Evolutionary conservation across 129 eudicot genomes (phyloP).

Genomic region (Daucus carota): DH1_v3.0 NC_030386.2:20165501-20166000

Average conservation of each 20-base stretch:
- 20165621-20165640: not conserved
- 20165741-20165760: constrained; percentile 73
- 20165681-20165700: not conserved
- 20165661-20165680: not conserved
- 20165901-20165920: constrained; percentile 96
- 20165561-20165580: not conserved
- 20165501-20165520: not conserved
- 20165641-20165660: not conserved
- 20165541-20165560: not conserved
- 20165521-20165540: not conserved
- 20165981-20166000: constrained; percentile 10
- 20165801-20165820: constrained; percentile 95
- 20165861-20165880: constrained; percentile 99
- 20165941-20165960: constrained; percentile 77
- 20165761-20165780: constrained; percentile 86
- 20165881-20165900: constrained; percentile 84
- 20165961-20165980: constrained; percentile 63
- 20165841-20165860: constrained; percentile 95
- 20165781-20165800: constrained; percentile 97
- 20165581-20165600: not conserved
- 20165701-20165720: not conserved
- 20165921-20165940: constrained; percentile 92
- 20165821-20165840: constrained; percentile 94
- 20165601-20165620: not conserved
- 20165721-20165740: constrained; percentile 18